These are phyloP conservation scores for Toxoplasma gondii DNA, from an alignment of 169 alveolate genomes.

Conservation along the genomic window DNA sequence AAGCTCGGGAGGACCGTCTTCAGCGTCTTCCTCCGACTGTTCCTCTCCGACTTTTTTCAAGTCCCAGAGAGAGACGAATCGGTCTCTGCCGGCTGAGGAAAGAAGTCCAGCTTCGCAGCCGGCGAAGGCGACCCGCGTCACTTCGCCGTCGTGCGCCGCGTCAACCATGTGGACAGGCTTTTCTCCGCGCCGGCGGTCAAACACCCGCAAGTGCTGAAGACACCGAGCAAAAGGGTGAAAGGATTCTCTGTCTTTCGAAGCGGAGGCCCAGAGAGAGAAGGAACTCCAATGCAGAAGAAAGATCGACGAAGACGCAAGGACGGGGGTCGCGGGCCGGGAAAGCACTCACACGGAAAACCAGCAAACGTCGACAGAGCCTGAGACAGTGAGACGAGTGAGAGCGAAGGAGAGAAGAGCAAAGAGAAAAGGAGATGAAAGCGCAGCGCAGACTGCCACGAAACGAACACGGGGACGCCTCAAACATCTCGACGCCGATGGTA, in stretches of 20 bases:
- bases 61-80: slow-evolving; percentile 42
- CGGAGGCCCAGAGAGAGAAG: too few species aligned
- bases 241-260: not conserved
- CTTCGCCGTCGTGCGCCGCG: not conserved
- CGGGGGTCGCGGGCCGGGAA: too few species aligned
- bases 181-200: slow-evolving; percentile 39
- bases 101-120: not conserved
- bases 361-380: too few species aligned
- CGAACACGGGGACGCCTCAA: too few species aligned
- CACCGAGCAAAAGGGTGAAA: not conserved
- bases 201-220: not conserved
- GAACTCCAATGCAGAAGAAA: too few species aligned
- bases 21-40: slow-evolving; percentile 58
- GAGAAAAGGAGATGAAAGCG: too few species aligned
- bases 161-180: slow-evolving; percentile 6
- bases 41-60: slow-evolving; percentile 14
- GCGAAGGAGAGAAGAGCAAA: too few species aligned
- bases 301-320: too few species aligned
- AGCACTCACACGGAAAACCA: too few species aligned
- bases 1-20: slow-evolving; percentile 65
- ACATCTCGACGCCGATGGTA: not conserved
- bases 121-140: slow-evolving; percentile 14
- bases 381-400: too few species aligned
- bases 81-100: not conserved
- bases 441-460: too few species aligned